Evolutionary conservation across 768 basidiomycete genomes (phyloP).

Genomic region (Amanita jacksonii): DNA sequence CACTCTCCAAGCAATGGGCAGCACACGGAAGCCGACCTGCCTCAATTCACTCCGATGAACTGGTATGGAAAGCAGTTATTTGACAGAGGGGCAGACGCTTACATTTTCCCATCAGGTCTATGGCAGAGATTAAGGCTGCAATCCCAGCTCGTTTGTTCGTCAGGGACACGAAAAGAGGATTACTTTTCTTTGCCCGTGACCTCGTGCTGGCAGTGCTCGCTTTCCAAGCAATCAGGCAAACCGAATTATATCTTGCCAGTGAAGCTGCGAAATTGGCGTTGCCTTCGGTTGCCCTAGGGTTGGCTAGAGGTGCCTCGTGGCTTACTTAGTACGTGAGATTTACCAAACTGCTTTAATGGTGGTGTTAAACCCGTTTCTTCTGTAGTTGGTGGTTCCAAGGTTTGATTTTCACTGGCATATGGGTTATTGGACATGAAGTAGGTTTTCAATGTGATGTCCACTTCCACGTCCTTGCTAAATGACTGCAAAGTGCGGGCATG

Average conservation of each 20-base stretch:
- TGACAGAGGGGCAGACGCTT: not conserved
- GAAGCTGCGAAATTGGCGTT: constrained; percentile 14
- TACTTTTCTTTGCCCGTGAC: constrained; percentile 37
- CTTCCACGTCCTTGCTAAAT: too few relatives aligned
- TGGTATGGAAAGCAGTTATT: constrained; percentile 24
- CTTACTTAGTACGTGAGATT: constrained; percentile 30
- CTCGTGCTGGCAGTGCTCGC: constrained; percentile 30
- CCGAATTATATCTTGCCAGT: constrained; percentile 33
- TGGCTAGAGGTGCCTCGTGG: constrained; percentile 35
- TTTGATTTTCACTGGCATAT: constrained; percentile 47
- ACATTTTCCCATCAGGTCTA: constrained; percentile 23
- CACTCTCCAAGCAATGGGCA: constrained; percentile 11
- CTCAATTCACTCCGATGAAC: constrained; percentile 35
- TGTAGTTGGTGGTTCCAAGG: constrained; percentile 54
- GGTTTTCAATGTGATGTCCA: too few relatives aligned
- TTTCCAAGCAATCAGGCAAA: constrained; percentile 33
- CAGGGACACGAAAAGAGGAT: constrained; percentile 29
- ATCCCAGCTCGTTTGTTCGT: constrained; percentile 38
- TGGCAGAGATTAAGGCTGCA: constrained; percentile 40
- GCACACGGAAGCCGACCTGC: constrained; percentile 32
- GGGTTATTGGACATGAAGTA: constrained; percentile 54
- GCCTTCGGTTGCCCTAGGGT: constrained; percentile 27
- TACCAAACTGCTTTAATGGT: not conserved
- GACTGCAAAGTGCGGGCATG: constrained; percentile 42
- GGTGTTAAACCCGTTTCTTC: not conserved